phyloP scores from a whole-genome alignment of 106 monocot genomes.

The Amphibolis antarctica region DNA sequence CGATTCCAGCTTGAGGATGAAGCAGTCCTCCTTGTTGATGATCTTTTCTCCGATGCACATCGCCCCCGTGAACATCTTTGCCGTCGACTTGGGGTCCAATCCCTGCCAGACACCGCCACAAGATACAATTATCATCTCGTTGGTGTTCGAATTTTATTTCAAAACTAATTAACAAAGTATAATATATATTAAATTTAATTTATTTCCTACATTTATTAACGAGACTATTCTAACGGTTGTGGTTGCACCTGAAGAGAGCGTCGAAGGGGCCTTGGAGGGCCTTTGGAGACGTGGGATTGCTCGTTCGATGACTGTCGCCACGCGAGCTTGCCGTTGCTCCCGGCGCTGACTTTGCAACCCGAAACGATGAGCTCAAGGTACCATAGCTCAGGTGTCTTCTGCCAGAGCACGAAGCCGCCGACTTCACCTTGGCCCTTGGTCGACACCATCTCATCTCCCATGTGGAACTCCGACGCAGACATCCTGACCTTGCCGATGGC shows the following conservation, averaged over 20 bases:
- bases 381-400: slow-evolving; percentile 57
- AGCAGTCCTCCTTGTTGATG: slow-evolving; percentile 74
- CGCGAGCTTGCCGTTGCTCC: slow-evolving; percentile 47
- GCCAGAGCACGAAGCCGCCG: slow-evolving; percentile 65
- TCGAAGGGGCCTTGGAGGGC: slow-evolving; percentile 49
- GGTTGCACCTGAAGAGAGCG: slow-evolving; percentile 45
- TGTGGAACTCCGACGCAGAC: slow-evolving; percentile 57
- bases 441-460: slow-evolving; percentile 36
- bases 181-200: too few species aligned
- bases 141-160: too few species aligned
- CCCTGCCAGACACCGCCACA: slow-evolving; percentile 19
- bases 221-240: background rate
- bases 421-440: slow-evolving; percentile 34
- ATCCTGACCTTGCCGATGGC: slow-evolving; percentile 72
- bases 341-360: slow-evolving; percentile 60
- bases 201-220: too few species aligned
- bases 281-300: slow-evolving; percentile 42
- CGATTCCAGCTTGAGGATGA: slow-evolving; percentile 82
- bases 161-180: too few species aligned
- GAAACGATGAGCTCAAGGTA: slow-evolving; percentile 63
- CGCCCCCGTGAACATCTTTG: slow-evolving; percentile 64
- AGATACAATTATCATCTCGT: too few species aligned
- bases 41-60: slow-evolving; percentile 84
- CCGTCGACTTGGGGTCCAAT: slow-evolving; percentile 65
- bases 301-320: slow-evolving; percentile 54